Percentiles rank a stretch among this genome's conserved stretches.
Conservation (phyloP, 441 rosid species). For the Syzygium syzygioides region DNA sequence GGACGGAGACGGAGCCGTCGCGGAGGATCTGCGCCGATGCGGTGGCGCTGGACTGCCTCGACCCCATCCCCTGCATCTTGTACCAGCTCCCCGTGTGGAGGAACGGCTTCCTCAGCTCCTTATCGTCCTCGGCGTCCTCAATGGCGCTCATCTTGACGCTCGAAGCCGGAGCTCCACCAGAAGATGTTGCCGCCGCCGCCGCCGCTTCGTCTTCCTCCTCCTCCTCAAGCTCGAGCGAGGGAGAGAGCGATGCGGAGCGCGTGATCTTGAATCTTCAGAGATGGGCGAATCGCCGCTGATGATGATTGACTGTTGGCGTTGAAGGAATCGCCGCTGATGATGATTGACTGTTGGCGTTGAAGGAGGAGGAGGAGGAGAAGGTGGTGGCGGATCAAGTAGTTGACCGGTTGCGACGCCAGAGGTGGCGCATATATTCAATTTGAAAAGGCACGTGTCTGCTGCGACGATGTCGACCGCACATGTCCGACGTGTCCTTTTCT, state of each 20-base stretch:
- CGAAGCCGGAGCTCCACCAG: not conserved
- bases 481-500: not conserved
- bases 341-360: not conserved
- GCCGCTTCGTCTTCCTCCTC: not conserved
- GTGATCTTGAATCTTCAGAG: not conserved
- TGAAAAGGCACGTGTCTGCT: not conserved
- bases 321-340: not conserved
- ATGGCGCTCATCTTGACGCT: not conserved
- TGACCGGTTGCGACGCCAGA: not conserved
- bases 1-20: constrained; percentile 72
- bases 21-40: constrained; percentile 41
- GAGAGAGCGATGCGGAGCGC: no score
- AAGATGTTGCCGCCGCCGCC: not conserved
- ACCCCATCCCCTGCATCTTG: not conserved
- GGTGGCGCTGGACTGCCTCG: not conserved
- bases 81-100: not conserved
- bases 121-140: not conserved
- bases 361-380: not conserved
- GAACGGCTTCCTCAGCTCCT: not conserved
- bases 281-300: not conserved
- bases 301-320: no score
- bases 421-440: not conserved
- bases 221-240: not conserved
- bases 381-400: not conserved
- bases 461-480: not conserved